Conservation (phyloP, 441 rosid species). For the Brassica hybrid region DNA sequence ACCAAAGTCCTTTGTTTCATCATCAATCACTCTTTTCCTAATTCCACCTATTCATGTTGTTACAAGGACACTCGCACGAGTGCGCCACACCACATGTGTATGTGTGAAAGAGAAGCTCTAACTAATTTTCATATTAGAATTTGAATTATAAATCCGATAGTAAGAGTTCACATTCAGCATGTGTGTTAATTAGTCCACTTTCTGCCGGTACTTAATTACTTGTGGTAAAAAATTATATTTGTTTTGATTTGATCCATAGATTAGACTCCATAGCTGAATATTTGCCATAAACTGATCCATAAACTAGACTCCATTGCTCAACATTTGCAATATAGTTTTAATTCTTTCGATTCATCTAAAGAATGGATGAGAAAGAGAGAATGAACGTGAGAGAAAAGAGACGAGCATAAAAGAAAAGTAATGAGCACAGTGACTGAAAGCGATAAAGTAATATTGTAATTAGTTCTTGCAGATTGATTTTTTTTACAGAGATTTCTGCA, state of each 20-base stretch:
- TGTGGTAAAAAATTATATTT: not conserved
- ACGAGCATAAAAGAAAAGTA: conserved; percentile 35
- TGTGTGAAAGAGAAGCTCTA: not conserved
- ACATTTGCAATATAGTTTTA: not conserved
- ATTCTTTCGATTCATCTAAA: not conserved
- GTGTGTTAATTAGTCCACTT: not conserved
- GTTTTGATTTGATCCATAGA: not conserved
- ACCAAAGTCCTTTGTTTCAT: conserved; percentile 38
- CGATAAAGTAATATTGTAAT: conserved; percentile 25
- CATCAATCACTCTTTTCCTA: conserved; percentile 31
- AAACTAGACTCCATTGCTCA: not conserved
- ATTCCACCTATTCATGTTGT: conserved; percentile 34
- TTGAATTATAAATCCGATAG: not conserved
- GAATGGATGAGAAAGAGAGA: conserved; percentile 8
- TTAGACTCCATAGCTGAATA: not conserved
- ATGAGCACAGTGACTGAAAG: conserved; percentile 39
- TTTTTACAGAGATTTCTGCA: conserved; percentile 32
- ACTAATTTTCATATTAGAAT: not conserved
- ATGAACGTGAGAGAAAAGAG: conserved; percentile 32
- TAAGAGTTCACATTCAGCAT: not conserved
- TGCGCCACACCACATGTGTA: not conserved
- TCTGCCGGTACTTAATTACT: not conserved
- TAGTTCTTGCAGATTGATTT: conserved; percentile 23
- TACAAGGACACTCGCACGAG: conserved; percentile 16
- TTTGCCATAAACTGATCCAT: not conserved